These are phyloP conservation scores for Schizophyllum commune DNA, from an alignment of 1,284 basidiomycete species.

Conservation along the genomic window DNA sequence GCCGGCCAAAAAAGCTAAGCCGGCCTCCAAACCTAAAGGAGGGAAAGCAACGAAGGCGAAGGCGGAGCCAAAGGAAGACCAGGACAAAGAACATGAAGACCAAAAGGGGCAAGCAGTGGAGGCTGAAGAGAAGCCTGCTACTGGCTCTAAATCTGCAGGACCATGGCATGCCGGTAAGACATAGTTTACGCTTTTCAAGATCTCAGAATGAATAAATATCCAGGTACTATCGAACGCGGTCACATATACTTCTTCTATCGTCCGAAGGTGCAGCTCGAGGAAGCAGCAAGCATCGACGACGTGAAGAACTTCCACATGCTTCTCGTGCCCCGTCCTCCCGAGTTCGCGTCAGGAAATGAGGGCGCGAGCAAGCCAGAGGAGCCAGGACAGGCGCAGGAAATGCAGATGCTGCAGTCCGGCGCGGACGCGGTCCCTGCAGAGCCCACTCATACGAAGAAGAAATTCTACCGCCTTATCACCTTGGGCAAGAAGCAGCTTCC, in stretches of 20 bases:
- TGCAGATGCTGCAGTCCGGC: constrained; percentile 33
- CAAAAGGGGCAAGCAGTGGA: background rate
- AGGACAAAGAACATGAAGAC: background rate
- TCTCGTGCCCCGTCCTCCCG: constrained; percentile 46
- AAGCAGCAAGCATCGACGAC: constrained; percentile 50
- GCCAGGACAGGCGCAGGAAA: constrained; percentile 20
- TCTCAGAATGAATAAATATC: background rate
- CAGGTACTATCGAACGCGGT: constrained; percentile 48
- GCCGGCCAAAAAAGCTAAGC: background rate
- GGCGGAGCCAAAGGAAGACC: background rate
- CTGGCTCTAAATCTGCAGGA: background rate
- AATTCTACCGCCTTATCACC: constrained; percentile 46
- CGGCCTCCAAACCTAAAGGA: background rate
- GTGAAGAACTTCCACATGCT: constrained; percentile 57
- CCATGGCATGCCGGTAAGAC: background rate
- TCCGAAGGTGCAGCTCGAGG: constrained; percentile 50
- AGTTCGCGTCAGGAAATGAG: constrained; percentile 23
- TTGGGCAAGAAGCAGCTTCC: constrained; percentile 61
- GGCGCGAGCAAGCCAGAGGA: constrained; percentile 10
- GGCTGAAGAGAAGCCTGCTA: background rate
- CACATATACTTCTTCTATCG: constrained; percentile 66
- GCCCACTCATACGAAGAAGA: constrained; percentile 27
- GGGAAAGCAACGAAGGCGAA: background rate
- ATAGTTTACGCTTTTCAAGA: background rate
- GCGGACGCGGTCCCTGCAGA: constrained; percentile 42